A percentile compares a stretch with the other conserved stretches of the same genome.
phyloP scores from a whole-genome alignment of 1,284 basidiomycete genomes.

The Vanrija humicola region DNA sequence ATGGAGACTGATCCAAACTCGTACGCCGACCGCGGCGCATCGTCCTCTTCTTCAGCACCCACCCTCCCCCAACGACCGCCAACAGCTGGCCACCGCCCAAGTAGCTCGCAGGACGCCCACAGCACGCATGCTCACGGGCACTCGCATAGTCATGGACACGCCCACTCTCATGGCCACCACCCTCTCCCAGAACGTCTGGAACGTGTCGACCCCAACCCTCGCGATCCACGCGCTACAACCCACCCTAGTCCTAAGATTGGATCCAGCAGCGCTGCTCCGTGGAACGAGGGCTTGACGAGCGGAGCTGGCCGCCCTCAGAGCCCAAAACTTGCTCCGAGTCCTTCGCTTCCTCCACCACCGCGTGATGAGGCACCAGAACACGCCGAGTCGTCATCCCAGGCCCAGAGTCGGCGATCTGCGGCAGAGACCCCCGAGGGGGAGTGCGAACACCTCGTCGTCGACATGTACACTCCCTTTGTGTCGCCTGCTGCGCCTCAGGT shows the following conservation, averaged over 20 bases:
- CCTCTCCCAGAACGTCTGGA: background rate
- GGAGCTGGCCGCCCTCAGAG: constrained; percentile 6
- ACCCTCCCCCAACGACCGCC: constrained; percentile 8
- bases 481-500: constrained; percentile 10
- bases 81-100: constrained; percentile 5
- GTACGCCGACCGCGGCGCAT: constrained; percentile 11
- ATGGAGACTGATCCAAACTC: constrained; percentile 22
- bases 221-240: constrained; percentile 7
- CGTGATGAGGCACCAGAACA: constrained; percentile 1
- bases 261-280: background rate
- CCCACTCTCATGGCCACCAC: too few relatives aligned
- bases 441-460: background rate
- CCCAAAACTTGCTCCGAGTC: constrained; percentile 13
- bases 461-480: constrained; percentile 20
- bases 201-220: background rate
- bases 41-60: constrained; percentile 4
- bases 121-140: too few relatives aligned
- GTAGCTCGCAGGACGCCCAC: constrained; percentile 5
- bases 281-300: background rate
- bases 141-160: too few relatives aligned
- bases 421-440: too few relatives aligned
- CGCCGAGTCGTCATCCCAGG: constrained; percentile 17
- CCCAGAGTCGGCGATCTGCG: background rate
- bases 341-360: constrained; percentile 1
- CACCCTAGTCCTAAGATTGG: constrained; percentile 11